These are phyloP conservation scores for Sugiyamaella novakii DNA, from an alignment of 1,139 yeast species.

Conservation along the genomic window DNA sequence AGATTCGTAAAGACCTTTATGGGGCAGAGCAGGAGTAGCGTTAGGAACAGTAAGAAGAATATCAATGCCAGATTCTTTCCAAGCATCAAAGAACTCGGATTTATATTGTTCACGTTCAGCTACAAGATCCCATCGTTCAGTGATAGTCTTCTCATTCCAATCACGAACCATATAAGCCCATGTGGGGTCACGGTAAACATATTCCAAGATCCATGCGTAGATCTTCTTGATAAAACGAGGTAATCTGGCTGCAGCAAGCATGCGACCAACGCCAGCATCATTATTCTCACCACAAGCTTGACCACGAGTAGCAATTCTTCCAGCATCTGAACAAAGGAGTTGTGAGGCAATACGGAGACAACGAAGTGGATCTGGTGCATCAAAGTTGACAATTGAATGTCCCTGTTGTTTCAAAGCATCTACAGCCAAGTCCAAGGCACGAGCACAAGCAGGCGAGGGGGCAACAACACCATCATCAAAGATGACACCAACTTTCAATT, in stretches of 20 bases:
- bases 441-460: slow-evolving; percentile 64
- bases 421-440: slow-evolving; percentile 53
- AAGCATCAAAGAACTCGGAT: slow-evolving; percentile 41
- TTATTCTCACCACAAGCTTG: slow-evolving; percentile 42
- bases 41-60: slow-evolving; percentile 45
- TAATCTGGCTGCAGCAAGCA: slow-evolving; percentile 38
- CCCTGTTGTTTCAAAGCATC: slow-evolving; percentile 55
- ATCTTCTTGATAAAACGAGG: slow-evolving; percentile 43
- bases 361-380: slow-evolving; percentile 44
- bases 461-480: slow-evolving; percentile 50
- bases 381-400: slow-evolving; percentile 56
- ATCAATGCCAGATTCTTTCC: slow-evolving; percentile 44
- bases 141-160: slow-evolving; percentile 44
- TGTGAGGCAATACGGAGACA: slow-evolving; percentile 46
- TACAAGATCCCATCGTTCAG: slow-evolving; percentile 45
- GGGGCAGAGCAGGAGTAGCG: slow-evolving; percentile 47
- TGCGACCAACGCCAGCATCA: slow-evolving; percentile 45
- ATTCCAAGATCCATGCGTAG: slow-evolving; percentile 43
- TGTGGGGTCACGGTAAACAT: slow-evolving; percentile 42
- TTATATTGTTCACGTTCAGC: slow-evolving; percentile 46
- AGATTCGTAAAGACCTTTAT: slow-evolving; percentile 42
- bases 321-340: slow-evolving; percentile 43
- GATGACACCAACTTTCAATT: slow-evolving; percentile 52
- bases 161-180: slow-evolving; percentile 48
- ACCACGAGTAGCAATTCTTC: slow-evolving; percentile 40